Conservation (phyloP, 805 yeast species). For the Ogataea nakhonphanomensis region DNA sequence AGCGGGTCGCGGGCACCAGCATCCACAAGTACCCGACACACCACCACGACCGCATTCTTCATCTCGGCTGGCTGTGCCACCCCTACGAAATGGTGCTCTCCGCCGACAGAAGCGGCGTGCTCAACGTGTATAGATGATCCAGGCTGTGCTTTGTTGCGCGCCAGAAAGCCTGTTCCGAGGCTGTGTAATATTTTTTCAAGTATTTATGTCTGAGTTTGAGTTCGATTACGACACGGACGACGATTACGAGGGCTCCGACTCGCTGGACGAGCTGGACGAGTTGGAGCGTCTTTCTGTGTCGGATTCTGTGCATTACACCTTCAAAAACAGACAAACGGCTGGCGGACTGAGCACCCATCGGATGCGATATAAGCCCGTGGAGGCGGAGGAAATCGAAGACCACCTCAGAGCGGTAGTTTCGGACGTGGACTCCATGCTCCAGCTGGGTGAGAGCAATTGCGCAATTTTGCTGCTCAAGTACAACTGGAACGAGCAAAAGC, state of each 20-base stretch:
- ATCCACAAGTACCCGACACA: conserved; percentile 2
- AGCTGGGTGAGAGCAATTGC: conserved; percentile 38
- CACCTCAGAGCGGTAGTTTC: conserved; percentile 28
- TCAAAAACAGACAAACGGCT: conserved; percentile 17
- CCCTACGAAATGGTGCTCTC: conserved; percentile 63
- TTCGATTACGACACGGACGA: conserved; percentile 27
- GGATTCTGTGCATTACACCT: conserved; percentile 18
- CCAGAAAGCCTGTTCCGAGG: neutral
- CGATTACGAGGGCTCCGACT: conserved; percentile 16
- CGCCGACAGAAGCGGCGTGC: conserved; percentile 63
- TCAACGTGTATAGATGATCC: conserved; percentile 49
- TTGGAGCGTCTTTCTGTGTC: conserved; percentile 2
- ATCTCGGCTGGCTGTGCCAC: conserved; percentile 39
- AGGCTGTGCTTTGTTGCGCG: neutral
- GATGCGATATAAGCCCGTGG: conserved; percentile 27
- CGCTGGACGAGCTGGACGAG: conserved; percentile 13
- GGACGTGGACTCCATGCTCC: conserved; percentile 36
- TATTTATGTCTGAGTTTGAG: conserved; percentile 16
- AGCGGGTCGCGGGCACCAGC: conserved; percentile 24
- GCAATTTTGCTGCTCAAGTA: conserved; percentile 44
- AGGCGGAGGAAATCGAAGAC: conserved; percentile 32
- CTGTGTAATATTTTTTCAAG: conserved; percentile 4
- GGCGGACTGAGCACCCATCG: conserved; percentile 26
- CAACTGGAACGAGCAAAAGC: conserved; percentile 57
- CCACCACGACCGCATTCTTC: conserved; percentile 52